Evolutionary conservation across 2,329 filamentous ascomycete species (phyloP).

Genomic region (Aspergillus candidus): DNA sequence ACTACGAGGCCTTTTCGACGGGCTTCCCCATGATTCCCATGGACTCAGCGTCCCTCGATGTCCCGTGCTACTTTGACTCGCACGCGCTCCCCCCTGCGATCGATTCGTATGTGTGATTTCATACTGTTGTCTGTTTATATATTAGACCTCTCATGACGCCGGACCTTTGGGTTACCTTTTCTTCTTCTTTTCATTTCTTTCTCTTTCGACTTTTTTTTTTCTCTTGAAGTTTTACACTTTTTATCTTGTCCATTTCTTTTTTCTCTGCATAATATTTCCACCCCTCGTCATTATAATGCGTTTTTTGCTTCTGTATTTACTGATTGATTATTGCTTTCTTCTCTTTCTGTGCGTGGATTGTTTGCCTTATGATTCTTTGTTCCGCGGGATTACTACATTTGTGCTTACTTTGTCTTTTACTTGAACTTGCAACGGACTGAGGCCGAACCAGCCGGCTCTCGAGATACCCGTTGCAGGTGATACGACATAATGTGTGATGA

Average conservation of each 20-base stretch:
- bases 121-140: conserved; percentile 10
- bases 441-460: conserved; percentile 4
- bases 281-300: background rate
- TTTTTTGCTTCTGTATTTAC: conserved; percentile 3
- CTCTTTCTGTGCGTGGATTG: conserved; percentile 4
- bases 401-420: conserved; percentile 1
- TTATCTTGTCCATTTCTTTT: conserved; percentile 1
- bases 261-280: background rate
- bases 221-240: conserved; percentile 2
- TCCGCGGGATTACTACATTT: conserved; percentile 3
- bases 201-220: background rate
- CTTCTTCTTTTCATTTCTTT: conserved; percentile 3
- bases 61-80: conserved; percentile 26
- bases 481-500: conserved; percentile 21
- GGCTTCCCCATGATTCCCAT: conserved; percentile 23
- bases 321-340: conserved; percentile 9
- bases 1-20: conserved; percentile 24
- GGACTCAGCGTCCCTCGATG: conserved; percentile 25
- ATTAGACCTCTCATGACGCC: conserved; percentile 8
- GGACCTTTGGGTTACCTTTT: conserved; percentile 3
- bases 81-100: conserved; percentile 29
- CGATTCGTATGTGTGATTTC: conserved; percentile 33
- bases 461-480: conserved; percentile 7
- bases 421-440: background rate
- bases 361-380: conserved; percentile 7